phyloP scores from a whole-genome alignment of 805 yeast species.

The Candida piceae region DNA sequence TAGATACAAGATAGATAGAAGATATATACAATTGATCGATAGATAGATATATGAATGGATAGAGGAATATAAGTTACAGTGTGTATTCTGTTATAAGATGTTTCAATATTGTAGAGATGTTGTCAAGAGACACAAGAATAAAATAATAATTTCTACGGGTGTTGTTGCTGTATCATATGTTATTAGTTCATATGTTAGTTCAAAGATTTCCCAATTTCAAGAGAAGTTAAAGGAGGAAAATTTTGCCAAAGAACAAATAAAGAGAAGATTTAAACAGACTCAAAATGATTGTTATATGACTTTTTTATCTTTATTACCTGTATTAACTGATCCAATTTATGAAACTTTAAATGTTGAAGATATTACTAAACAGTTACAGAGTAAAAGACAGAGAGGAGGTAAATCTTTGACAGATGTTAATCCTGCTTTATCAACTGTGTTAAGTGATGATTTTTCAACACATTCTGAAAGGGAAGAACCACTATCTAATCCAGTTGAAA shows the following conservation, averaged over 20 bases:
- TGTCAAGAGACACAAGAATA: slow-evolving; percentile 39
- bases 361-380: slow-evolving; percentile 64
- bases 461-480: slow-evolving; percentile 15
- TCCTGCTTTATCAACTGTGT: slow-evolving; percentile 24
- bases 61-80: no score
- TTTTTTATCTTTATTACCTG: slow-evolving; percentile 75
- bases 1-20: no score
- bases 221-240: slow-evolving; percentile 50
- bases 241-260: slow-evolving; percentile 62
- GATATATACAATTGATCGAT: no score
- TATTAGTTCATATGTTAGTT: slow-evolving; percentile 36
- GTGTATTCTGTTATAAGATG: slow-evolving; percentile 18
- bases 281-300: slow-evolving; percentile 87
- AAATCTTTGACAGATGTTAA: no score
- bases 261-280: slow-evolving; percentile 82
- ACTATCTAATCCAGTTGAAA: slow-evolving; percentile 11
- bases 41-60: no score
- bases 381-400: slow-evolving; percentile 51
- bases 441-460: slow-evolving; percentile 39
- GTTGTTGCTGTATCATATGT: slow-evolving; percentile 41
- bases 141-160: slow-evolving; percentile 40
- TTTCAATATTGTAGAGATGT: slow-evolving; percentile 32
- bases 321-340: slow-evolving; percentile 59
- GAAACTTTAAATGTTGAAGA: slow-evolving; percentile 64
- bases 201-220: slow-evolving; percentile 46